These are phyloP conservation scores for Cryptomeria japonica DNA, from an alignment of 75 land plant genomes.

Conservation along the genomic window DNA sequence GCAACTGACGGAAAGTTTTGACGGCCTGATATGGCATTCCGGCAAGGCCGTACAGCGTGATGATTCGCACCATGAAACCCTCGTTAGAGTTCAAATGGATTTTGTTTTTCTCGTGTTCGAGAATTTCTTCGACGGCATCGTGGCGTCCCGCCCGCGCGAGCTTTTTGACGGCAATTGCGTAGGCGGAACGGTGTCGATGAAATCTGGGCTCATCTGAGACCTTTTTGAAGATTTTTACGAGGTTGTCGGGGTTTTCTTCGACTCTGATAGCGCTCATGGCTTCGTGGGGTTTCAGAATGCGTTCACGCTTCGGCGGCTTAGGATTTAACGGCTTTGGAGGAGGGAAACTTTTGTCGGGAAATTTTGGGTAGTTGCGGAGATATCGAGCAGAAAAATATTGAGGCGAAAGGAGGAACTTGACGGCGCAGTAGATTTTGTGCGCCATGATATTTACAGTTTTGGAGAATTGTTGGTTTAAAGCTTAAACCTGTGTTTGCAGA, in stretches of 20 bases:
- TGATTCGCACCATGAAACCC: conserved; percentile 53
- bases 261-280: conserved; percentile 18
- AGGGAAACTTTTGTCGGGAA: not conserved
- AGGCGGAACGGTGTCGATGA: conserved; percentile 47
- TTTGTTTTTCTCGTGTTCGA: conserved; percentile 47
- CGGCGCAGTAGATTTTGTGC: not conserved
- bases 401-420: not conserved
- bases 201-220: conserved; percentile 42
- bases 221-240: conserved; percentile 39
- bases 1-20: conserved; percentile 44
- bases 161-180: conserved; percentile 42
- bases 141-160: conserved; percentile 46
- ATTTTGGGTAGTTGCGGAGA: not conserved
- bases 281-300: not conserved
- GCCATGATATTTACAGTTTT: not conserved
- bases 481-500: not conserved
- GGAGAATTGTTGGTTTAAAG: too few relatives aligned
- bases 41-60: conserved; percentile 55
- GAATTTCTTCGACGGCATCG: conserved; percentile 48
- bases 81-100: conserved; percentile 42
- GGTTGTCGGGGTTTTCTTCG: conserved; percentile 52
- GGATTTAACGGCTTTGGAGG: not conserved
- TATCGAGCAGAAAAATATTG: not conserved
- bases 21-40: conserved; percentile 58
- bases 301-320: not conserved